phyloP scores from a whole-genome alignment of 139 green algal species.

The Prasinococcaceae sp. region DNA sequence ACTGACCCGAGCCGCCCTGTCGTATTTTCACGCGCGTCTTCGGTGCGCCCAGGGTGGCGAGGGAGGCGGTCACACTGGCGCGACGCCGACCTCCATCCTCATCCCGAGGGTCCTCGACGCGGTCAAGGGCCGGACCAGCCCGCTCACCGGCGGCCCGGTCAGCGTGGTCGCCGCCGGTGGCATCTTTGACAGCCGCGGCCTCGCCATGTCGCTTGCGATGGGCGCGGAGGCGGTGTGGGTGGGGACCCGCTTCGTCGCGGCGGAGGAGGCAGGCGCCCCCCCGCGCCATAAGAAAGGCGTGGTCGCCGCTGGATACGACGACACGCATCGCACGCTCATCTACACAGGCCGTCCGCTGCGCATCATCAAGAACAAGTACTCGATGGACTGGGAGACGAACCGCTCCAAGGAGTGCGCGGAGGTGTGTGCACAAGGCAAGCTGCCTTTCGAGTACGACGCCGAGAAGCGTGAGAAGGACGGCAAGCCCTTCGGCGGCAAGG shows the following conservation, averaged over 20 bases:
- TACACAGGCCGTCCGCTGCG: constrained; percentile 3
- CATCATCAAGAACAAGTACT: constrained; percentile 4
- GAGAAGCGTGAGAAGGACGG: not conserved
- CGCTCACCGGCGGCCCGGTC: constrained; percentile 2
- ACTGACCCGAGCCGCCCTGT: too few relatives aligned
- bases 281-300: constrained; percentile 2
- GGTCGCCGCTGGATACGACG: constrained; percentile 1
- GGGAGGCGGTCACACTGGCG: constrained; percentile 2
- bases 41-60: constrained; percentile 3
- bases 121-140: not conserved
- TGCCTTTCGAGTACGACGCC: not conserved
- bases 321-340: constrained; percentile 6
- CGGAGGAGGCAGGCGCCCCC: not conserved
- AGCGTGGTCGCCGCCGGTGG: not conserved
- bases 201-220: constrained; percentile 1
- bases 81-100: constrained; percentile 3
- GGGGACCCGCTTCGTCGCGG: constrained; percentile 4
- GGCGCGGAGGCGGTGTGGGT: constrained; percentile 5
- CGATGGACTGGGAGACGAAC: constrained; percentile 3
- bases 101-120: constrained; percentile 1
- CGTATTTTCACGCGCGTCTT: too few relatives aligned
- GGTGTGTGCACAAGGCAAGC: not conserved
- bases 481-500: not conserved
- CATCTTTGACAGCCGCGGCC: constrained; percentile 5
- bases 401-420: not conserved